These are phyloP conservation scores for Venturia nashicola DNA, from an alignment of 2,329 filamentous ascomycete genomes.

Conservation along the genomic window DNA sequence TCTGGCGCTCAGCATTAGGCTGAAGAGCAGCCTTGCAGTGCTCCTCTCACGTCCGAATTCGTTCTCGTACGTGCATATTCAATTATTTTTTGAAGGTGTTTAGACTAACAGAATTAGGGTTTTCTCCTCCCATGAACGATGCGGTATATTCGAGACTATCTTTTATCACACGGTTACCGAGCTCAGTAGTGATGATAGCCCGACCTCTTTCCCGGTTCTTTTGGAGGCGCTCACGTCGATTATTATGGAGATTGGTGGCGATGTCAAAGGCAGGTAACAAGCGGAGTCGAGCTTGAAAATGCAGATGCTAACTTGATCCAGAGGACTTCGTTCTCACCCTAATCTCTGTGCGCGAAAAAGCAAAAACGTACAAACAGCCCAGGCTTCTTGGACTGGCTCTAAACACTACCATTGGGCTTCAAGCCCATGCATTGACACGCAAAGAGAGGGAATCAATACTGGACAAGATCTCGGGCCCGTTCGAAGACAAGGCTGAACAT, in stretches of 20 bases:
- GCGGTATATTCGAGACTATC: neutral
- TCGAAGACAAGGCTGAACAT: conserved; percentile 11
- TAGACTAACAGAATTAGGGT: neutral
- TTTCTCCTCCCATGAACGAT: neutral
- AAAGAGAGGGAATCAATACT: conserved; percentile 21
- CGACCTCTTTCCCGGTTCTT: neutral
- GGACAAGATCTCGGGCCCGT: conserved; percentile 17
- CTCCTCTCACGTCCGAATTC: neutral
- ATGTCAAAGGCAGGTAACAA: neutral
- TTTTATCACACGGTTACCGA: neutral
- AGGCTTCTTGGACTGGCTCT: conserved; percentile 10
- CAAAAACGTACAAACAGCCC: neutral
- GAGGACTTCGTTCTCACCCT: neutral
- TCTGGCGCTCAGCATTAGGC: neutral
- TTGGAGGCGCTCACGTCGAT: neutral
- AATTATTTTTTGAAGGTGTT: neutral
- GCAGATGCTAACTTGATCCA: neutral
- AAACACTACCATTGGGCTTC: conserved; percentile 15
- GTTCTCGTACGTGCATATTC: neutral
- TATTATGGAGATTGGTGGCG: neutral
- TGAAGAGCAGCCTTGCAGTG: neutral
- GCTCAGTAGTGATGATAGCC: neutral
- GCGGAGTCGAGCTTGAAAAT: neutral
- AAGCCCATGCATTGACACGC: conserved; percentile 18
- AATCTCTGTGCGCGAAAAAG: conserved; percentile 6